Evolutionary conservation across 192 early-diverging fungal genomes (phyloP).

Genomic region (Backusella macrospora): DNA sequence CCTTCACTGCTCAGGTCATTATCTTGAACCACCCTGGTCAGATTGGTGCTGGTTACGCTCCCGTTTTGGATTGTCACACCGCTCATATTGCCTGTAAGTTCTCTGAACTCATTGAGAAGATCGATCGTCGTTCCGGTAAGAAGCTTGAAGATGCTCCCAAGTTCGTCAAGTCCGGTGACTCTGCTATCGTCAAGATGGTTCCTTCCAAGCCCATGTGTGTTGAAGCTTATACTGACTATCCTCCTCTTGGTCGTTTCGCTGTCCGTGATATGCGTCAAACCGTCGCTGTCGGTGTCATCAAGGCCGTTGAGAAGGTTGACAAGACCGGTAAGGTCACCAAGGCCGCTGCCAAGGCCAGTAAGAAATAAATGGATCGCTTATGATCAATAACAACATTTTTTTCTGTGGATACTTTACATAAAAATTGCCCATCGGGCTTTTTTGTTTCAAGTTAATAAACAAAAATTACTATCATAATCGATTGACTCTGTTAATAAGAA

Average conservation of each 20-base stretch:
- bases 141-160: conserved; percentile 89
- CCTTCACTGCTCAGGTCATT: conserved; percentile 95
- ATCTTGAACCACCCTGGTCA: conserved; percentile 97
- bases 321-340: conserved; percentile 77
- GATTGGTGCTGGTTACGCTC: conserved; percentile 92
- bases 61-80: conserved; percentile 95
- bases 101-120: conserved; percentile 90
- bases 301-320: conserved; percentile 85
- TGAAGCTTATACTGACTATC: conserved; percentile 91
- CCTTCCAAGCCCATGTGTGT: conserved; percentile 98
- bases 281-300: conserved; percentile 97
- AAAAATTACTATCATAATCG: too few relatives aligned
- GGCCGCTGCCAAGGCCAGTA: conserved; percentile 74
- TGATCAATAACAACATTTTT: too few relatives aligned
- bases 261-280: conserved; percentile 99
- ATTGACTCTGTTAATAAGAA: too few relatives aligned
- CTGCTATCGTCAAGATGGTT: conserved; percentile 94
- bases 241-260: conserved; percentile 96
- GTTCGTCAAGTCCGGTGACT: conserved; percentile 95
- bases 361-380: conserved; percentile 63
- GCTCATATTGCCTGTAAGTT: conserved; percentile 98
- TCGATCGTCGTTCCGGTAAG: conserved; percentile 96
- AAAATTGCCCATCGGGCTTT: too few relatives aligned
- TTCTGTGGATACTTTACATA: too few relatives aligned
- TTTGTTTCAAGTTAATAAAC: too few relatives aligned